These are phyloP conservation scores for Fraxinus paxiana DNA, from an alignment of 305 asterid species.

Conservation along the genomic window DNA sequence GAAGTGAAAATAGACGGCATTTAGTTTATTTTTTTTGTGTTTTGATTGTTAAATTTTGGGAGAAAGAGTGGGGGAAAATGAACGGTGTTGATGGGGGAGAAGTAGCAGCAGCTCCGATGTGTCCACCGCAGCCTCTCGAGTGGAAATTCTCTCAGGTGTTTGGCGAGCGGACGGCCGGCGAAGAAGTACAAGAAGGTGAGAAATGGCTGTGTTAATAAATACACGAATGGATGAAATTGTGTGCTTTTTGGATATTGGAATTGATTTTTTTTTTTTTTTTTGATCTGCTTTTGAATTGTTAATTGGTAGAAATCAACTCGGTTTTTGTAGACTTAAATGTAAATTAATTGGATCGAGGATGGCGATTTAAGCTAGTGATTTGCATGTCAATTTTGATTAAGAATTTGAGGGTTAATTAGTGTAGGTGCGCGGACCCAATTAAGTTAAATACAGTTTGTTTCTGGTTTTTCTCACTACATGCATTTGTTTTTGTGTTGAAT, in stretches of 20 bases:
- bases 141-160: constrained; percentile 99
- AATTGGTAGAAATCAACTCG: constrained; percentile 25
- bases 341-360: constrained; percentile 15
- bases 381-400: constrained; percentile 33
- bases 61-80: constrained; percentile 50
- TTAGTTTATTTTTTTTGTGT: constrained; percentile 16
- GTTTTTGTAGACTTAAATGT: constrained; percentile 19
- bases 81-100: constrained; percentile 72
- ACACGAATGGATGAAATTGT: constrained; percentile 14
- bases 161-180: constrained; percentile 97
- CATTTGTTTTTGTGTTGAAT: not conserved
- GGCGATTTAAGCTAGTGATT: constrained; percentile 33
- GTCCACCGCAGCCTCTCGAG: constrained; percentile 81
- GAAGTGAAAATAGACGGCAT: constrained; percentile 39
- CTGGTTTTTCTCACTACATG: constrained; percentile 17
- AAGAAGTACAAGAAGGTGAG: constrained; percentile 98
- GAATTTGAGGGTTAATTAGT: constrained; percentile 17
- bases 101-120: constrained; percentile 72
- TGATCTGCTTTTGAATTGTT: constrained; percentile 36
- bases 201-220: constrained; percentile 9
- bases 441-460: constrained; percentile 23
- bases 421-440: constrained; percentile 30
- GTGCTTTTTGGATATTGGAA: constrained; percentile 47
- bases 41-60: constrained; percentile 17
- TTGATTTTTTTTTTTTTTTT: constrained; percentile 28